Evolutionary conservation across 2,329 filamentous ascomycete species (phyloP).

Genomic region (Aspergillus sp.): DNA sequence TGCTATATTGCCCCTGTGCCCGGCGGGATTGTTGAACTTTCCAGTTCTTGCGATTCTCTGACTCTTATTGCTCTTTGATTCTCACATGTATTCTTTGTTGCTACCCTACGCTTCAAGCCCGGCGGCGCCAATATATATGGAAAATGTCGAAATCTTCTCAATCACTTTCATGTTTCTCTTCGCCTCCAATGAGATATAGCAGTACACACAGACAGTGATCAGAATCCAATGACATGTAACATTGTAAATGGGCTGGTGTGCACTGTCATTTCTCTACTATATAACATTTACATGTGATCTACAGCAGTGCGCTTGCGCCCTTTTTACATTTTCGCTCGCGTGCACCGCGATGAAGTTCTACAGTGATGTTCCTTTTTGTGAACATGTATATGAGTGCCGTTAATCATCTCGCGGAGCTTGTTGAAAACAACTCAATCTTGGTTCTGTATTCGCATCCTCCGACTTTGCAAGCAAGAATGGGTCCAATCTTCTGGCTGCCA

Average conservation of each 20-base stretch:
- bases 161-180: neutral
- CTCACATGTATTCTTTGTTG: neutral
- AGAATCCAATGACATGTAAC: neutral
- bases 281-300: neutral
- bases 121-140: neutral
- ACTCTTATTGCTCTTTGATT: neutral
- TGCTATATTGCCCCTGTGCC: neutral
- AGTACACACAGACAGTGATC: neutral
- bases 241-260: neutral
- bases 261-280: neutral
- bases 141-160: neutral
- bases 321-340: too few species aligned
- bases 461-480: too few species aligned
- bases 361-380: too few species aligned
- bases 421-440: too few species aligned
- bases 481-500: too few species aligned
- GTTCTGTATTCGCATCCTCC: too few species aligned
- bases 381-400: too few species aligned
- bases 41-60: neutral
- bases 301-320: too few species aligned
- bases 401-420: too few species aligned
- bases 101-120: neutral
- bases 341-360: too few species aligned
- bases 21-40: neutral
- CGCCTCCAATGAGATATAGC: neutral